These are phyloP conservation scores for Fusarium goolgardi DNA, from an alignment of 2,329 filamentous ascomycete species.

Conservation along the genomic window DNA sequence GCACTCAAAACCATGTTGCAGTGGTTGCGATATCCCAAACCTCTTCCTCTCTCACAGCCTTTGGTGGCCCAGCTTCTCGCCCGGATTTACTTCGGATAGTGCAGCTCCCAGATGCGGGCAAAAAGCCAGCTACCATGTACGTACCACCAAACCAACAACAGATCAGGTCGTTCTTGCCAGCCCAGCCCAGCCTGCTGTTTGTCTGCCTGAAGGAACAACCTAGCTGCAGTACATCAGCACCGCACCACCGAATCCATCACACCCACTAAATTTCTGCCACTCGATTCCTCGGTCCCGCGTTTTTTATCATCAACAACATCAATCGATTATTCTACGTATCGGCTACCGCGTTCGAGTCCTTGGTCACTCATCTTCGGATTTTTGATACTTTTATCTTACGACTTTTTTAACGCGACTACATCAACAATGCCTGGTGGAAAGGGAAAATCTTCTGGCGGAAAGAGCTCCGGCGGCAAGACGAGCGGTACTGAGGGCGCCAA, in stretches of 20 bases:
- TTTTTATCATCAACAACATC: slow-evolving; percentile 46
- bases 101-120: slow-evolving; percentile 9
- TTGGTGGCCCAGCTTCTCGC: slow-evolving; percentile 38
- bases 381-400: slow-evolving; percentile 32
- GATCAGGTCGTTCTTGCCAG: slow-evolving; percentile 13
- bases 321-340: slow-evolving; percentile 38
- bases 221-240: slow-evolving; percentile 40
- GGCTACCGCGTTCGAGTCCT: slow-evolving; percentile 42
- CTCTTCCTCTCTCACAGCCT: slow-evolving; percentile 32
- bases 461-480: slow-evolving; percentile 84
- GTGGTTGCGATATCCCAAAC: slow-evolving; percentile 26
- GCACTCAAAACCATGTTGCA: slow-evolving; percentile 8
- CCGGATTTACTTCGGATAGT: slow-evolving; percentile 45
- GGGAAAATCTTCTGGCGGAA: slow-evolving; percentile 91
- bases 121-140: slow-evolving; percentile 37
- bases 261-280: slow-evolving; percentile 50
- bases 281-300: slow-evolving; percentile 45
- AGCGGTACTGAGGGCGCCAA: slow-evolving; percentile 68
- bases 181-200: slow-evolving; percentile 30
- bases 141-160: slow-evolving; percentile 15
- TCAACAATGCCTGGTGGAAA: slow-evolving; percentile 82
- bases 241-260: slow-evolving; percentile 24
- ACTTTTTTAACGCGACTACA: slow-evolving; percentile 41
- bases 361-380: slow-evolving; percentile 31
- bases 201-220: slow-evolving; percentile 41